These are phyloP conservation scores for Sphagnurus paluster DNA, from an alignment of 1,284 basidiomycete species.

Conservation along the genomic window DNA sequence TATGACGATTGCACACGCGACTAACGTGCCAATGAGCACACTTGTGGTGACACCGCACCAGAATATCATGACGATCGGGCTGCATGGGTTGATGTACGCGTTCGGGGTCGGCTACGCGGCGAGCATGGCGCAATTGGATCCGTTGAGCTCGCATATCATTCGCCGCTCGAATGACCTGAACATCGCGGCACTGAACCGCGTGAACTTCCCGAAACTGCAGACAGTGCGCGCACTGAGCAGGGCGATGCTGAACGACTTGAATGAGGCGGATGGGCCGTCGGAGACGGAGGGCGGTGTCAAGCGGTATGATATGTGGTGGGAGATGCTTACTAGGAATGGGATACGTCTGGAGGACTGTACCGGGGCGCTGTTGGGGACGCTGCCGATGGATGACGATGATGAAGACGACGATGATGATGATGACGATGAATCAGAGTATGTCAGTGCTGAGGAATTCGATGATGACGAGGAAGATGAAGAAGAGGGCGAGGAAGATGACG, in stretches of 20 bases:
- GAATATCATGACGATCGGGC: constrained; percentile 59
- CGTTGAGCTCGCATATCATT: constrained; percentile 45
- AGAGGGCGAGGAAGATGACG: constrained; percentile 10
- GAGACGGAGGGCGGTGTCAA: constrained; percentile 43
- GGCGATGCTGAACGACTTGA: constrained; percentile 55
- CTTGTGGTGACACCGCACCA: constrained; percentile 53
- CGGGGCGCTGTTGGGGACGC: constrained; percentile 20
- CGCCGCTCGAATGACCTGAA: constrained; percentile 65
- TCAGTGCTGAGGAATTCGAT: too few relatives aligned
- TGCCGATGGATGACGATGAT: constrained; percentile 18
- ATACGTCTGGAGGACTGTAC: constrained; percentile 24
- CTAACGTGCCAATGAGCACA: constrained; percentile 25
- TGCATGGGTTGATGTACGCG: constrained; percentile 68
- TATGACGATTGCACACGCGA: constrained; percentile 25
- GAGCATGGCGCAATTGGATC: constrained; percentile 38
- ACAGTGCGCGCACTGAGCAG: constrained; percentile 58
- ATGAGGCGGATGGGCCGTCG: constrained; percentile 45
- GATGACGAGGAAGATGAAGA: constrained; percentile 28
- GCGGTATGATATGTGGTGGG: constrained; percentile 73
- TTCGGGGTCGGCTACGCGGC: constrained; percentile 58
- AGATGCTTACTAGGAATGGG: constrained; percentile 23
- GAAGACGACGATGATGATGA: constrained; percentile 15
- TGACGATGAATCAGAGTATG: constrained; percentile 11
- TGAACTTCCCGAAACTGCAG: constrained; percentile 60
- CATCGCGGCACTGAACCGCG: constrained; percentile 51